A percentile compares a stretch with the other conserved stretches of the same genome.
Evolutionary conservation across 2,329 filamentous ascomycete species (phyloP).

Genomic region (Diplocarpon rosae): DNA sequence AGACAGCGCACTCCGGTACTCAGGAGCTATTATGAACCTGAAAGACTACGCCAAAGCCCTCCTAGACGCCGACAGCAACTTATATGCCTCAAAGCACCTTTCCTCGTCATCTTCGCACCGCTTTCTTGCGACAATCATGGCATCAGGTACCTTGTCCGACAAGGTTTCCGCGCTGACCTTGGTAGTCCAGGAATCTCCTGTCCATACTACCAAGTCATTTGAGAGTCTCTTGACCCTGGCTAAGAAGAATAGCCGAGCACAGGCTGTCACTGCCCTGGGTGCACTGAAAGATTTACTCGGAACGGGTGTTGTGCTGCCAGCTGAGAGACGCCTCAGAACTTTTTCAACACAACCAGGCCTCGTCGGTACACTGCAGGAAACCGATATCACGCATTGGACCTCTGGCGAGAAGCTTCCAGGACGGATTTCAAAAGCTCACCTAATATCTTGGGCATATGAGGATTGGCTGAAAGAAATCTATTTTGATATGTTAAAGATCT

Average conservation of each 20-base stretch:
- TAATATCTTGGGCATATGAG: conserved; percentile 85
- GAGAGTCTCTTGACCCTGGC: conserved; percentile 74
- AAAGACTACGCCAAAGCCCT: conserved; percentile 64
- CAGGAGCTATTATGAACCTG: conserved; percentile 43
- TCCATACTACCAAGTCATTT: conserved; percentile 84
- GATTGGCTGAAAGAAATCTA: conserved; percentile 92
- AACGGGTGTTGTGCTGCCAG: conserved; percentile 74
- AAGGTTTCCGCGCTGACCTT: conserved; percentile 93
- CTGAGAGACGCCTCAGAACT: conserved; percentile 66
- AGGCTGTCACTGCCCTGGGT: conserved; percentile 83
- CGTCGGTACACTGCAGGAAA: conserved; percentile 56
- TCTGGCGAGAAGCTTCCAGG: conserved; percentile 60
- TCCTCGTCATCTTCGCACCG: conserved; percentile 81
- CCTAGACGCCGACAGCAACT: conserved; percentile 64
- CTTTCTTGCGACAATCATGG: conserved; percentile 95
- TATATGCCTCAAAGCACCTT: conserved; percentile 60
- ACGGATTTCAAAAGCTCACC: conserved; percentile 60
- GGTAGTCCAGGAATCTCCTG: conserved; percentile 87
- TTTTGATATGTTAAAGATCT: conserved; percentile 82
- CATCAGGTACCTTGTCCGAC: conserved; percentile 89
- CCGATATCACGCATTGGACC: conserved; percentile 49
- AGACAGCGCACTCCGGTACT: conserved; percentile 35
- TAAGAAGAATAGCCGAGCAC: conserved; percentile 86
- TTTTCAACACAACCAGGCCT: conserved; percentile 75
- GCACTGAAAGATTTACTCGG: conserved; percentile 91